Percentiles rank a stretch among this genome's conserved stretches.
Conservation (phyloP, 345 rosid genomes). For the Toxicodendron radicans region DNA sequence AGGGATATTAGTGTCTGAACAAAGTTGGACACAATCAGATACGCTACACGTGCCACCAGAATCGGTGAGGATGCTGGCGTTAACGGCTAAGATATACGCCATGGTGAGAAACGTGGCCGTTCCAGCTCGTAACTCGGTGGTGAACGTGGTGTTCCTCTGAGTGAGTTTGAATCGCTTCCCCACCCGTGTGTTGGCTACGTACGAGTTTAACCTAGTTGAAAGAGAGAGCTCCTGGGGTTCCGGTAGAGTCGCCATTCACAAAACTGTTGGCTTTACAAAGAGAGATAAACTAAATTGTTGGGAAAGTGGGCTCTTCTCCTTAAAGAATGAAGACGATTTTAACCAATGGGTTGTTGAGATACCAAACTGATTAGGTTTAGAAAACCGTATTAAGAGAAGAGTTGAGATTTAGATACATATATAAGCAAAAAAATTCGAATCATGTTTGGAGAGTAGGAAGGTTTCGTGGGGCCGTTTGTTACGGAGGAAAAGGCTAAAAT, state of each 20-base stretch:
- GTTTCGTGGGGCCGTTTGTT: neutral
- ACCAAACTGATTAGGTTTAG: neutral
- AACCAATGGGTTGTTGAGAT: neutral
- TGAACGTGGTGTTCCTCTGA: slow-evolving; percentile 23
- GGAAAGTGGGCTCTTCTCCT: neutral
- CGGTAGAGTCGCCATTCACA: slow-evolving; percentile 6
- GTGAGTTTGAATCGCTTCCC: slow-evolving; percentile 25
- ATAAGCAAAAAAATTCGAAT: neutral
- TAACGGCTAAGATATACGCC: slow-evolving; percentile 31
- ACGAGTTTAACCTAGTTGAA: neutral
- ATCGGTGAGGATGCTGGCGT: slow-evolving; percentile 26
- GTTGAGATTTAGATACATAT: neutral
- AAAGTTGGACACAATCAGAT: slow-evolving; percentile 13
- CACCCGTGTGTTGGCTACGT: slow-evolving; percentile 8
- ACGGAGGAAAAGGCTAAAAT: neutral
- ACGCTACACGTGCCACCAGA: slow-evolving; percentile 28
- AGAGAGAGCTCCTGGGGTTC: neutral
- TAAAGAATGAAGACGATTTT: neutral
- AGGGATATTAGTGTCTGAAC: slow-evolving; percentile 12
- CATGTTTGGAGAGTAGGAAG: neutral
- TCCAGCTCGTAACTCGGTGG: slow-evolving; percentile 25
- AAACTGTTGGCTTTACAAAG: neutral
- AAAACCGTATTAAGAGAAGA: neutral
- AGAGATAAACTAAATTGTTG: too few species aligned
- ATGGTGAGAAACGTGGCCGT: slow-evolving; percentile 35